Conservation (phyloP, 2,329 filamentous ascomycete genomes). For the Emmonsiellopsis sp. region DNA sequence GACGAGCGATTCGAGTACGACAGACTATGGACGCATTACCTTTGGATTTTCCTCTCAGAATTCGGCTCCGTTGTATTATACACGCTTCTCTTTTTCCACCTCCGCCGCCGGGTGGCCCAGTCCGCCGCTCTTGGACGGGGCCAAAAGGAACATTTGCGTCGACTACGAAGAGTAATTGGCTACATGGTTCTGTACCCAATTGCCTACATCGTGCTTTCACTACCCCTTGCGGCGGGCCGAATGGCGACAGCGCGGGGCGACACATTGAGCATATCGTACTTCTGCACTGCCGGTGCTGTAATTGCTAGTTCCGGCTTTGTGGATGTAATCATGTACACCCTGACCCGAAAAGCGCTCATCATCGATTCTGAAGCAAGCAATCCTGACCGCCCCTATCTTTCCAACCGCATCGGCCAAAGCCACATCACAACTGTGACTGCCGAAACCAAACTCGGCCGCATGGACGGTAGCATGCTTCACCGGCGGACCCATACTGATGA, state of each 20-base stretch:
- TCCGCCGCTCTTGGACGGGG: slow-evolving; percentile 26
- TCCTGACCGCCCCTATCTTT: slow-evolving; percentile 22
- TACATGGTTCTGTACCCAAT: slow-evolving; percentile 41
- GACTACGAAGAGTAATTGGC: slow-evolving; percentile 33
- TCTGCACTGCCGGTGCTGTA: slow-evolving; percentile 45
- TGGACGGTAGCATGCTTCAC: slow-evolving; percentile 2
- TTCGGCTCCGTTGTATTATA: slow-evolving; percentile 43
- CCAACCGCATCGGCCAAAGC: slow-evolving; percentile 4
- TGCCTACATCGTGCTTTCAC: slow-evolving; percentile 51
- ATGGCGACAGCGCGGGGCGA: slow-evolving; percentile 31
- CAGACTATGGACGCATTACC: slow-evolving; percentile 42
- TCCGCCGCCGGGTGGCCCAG: slow-evolving; percentile 35
- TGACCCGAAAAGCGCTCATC: slow-evolving; percentile 48
- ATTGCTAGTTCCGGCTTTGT: slow-evolving; percentile 51
- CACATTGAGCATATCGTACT: slow-evolving; percentile 30
- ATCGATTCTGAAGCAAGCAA: slow-evolving; percentile 36
- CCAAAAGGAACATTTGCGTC: slow-evolving; percentile 28
- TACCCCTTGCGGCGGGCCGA: slow-evolving; percentile 49
- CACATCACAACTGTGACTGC: slow-evolving; percentile 10
- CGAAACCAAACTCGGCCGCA: slow-evolving; percentile 3
- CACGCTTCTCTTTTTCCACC: slow-evolving; percentile 38
- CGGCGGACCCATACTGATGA: background rate
- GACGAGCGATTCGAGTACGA: slow-evolving; percentile 33
- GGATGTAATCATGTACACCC: slow-evolving; percentile 49
- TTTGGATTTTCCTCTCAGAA: slow-evolving; percentile 46